A percentile compares a stretch with the other conserved stretches of the same genome.
phyloP scores from a whole-genome alignment of 1,284 basidiomycete genomes.

The Apiotrichum montevideense region DNA sequence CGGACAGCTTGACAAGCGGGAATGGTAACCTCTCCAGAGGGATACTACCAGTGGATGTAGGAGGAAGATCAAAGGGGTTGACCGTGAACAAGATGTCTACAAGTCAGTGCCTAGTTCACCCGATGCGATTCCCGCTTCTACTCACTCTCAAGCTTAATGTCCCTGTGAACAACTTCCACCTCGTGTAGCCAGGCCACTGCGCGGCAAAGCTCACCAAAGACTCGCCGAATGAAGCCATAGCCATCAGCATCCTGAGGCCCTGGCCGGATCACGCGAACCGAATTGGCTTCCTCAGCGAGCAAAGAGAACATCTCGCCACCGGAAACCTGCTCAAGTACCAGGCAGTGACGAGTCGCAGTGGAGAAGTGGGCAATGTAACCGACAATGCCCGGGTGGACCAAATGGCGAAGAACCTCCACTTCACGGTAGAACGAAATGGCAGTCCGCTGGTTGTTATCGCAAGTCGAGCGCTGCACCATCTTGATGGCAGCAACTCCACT shows the following conservation, averaged over 20 bases:
- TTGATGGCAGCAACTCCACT: slow-evolving; percentile 61
- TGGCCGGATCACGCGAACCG: slow-evolving; percentile 46
- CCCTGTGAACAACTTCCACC: slow-evolving; percentile 79
- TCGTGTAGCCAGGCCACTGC: slow-evolving; percentile 87
- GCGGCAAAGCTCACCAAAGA: slow-evolving; percentile 71
- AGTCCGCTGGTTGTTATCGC: slow-evolving; percentile 60
- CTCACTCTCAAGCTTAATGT: slow-evolving; percentile 91
- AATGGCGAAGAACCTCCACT: slow-evolving; percentile 77
- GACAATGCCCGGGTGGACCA: slow-evolving; percentile 77
- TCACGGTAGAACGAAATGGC: slow-evolving; percentile 78
- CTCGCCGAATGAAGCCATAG: slow-evolving; percentile 56
- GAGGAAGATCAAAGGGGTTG: slow-evolving; percentile 46
- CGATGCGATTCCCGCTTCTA: slow-evolving; percentile 13
- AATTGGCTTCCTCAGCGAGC: slow-evolving; percentile 58
- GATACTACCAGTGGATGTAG: slow-evolving; percentile 37
- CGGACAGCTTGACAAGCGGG: slow-evolving; percentile 77
- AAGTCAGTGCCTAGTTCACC: not conserved
- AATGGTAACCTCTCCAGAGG: slow-evolving; percentile 48
- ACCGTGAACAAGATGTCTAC: slow-evolving; percentile 58
- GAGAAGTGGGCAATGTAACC: slow-evolving; percentile 68
- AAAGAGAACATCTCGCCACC: slow-evolving; percentile 83
- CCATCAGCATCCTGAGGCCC: slow-evolving; percentile 23
- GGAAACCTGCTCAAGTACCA: slow-evolving; percentile 69
- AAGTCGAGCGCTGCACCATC: slow-evolving; percentile 62
- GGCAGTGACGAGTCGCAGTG: slow-evolving; percentile 66